Base-by-base conservation (phyloP, 202 grass and related monocot species). In the Dendrocalamus latiflorus region DNA sequence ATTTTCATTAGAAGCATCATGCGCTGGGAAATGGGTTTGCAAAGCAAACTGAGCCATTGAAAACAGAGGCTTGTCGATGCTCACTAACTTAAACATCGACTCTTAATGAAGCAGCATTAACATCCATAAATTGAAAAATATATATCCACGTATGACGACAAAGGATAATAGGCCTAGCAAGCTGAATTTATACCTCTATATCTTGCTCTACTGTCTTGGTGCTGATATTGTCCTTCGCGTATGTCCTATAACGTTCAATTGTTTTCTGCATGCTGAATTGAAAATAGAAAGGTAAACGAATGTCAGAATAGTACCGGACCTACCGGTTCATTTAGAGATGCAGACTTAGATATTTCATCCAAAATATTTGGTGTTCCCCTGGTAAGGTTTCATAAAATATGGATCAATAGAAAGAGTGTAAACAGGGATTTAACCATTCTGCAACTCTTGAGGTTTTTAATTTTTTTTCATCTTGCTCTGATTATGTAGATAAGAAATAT, bases 231-330 rank as follows among this genome's bases (percentile, higher is more conserved):
- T 72, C 78, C 70, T 97, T 97, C 82, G 82, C 76, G 37, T 75
- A 49, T 47, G 81, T 66, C 63, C 24, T 88, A 82, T 94, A 94
- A 8, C 94, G 94, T 72, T 86, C 78, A 57, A 97, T 82, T 71
- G 87, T 91, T 84, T 88, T 87, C 44, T 47, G 82, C 75, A 91
- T 76, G 72, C 94, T 97, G 89, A 63, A 75, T 72, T 58, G 17
- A 42, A 59, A 63, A 68, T 3, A 56, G 74, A 72, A 30, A 42
- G 41, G 69, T 6, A 76, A 91, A 81, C 13, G 26, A 12, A 20
- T 77, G 33, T 65, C 38, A 86, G 1, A 72, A 82, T 42, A 74
- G 39, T n/a, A n/a, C n/a, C n/a, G n/a, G n/a, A n/a, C n/a, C n/a
- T 74, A 51, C 14, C 25, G 9, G 48, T 44, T 74, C 10, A 59